Evolutionary conservation across 768 basidiomycete species (phyloP).

Genomic region (Panus rudis): DNA sequence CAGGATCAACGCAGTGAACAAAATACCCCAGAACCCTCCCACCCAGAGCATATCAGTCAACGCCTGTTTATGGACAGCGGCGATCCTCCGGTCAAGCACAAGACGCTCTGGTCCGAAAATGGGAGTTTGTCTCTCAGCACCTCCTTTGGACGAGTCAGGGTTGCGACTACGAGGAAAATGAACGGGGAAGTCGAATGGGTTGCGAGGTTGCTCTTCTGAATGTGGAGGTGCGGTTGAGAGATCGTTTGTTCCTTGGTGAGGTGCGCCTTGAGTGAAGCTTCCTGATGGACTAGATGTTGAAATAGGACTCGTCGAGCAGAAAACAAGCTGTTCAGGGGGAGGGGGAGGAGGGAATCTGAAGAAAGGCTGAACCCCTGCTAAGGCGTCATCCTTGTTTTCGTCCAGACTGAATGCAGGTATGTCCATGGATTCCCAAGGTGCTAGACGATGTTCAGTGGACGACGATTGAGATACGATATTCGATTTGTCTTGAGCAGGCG

Average conservation of each 20-base stretch:
- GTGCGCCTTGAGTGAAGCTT: not conserved
- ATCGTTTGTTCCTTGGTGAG: not conserved
- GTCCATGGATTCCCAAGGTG: not conserved
- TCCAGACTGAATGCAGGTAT: not conserved
- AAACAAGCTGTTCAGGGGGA: not conserved
- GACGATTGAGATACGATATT: not conserved
- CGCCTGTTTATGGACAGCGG: conserved; percentile 25
- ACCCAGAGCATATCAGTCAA: conserved; percentile 23
- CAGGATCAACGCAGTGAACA: conserved; percentile 9
- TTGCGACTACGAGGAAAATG: not conserved
- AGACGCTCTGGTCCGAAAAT: conserved; percentile 36
- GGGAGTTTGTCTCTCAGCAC: not conserved
- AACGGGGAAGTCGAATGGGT: not conserved
- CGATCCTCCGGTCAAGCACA: conserved; percentile 31
- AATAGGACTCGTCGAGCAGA: not conserved
- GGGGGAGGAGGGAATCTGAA: not conserved
- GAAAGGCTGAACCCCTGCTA: not conserved
- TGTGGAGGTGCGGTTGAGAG: not conserved
- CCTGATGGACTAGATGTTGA: not conserved
- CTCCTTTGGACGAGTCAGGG: not conserved
- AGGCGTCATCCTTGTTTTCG: not conserved
- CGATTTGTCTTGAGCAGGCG: too few species aligned
- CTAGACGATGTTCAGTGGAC: not conserved
- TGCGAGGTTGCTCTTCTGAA: not conserved
- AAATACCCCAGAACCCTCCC: conserved; percentile 15